Conservation (phyloP, 2,329 filamentous ascomycete species). For the Pochonia chlamydosporia region DNA sequence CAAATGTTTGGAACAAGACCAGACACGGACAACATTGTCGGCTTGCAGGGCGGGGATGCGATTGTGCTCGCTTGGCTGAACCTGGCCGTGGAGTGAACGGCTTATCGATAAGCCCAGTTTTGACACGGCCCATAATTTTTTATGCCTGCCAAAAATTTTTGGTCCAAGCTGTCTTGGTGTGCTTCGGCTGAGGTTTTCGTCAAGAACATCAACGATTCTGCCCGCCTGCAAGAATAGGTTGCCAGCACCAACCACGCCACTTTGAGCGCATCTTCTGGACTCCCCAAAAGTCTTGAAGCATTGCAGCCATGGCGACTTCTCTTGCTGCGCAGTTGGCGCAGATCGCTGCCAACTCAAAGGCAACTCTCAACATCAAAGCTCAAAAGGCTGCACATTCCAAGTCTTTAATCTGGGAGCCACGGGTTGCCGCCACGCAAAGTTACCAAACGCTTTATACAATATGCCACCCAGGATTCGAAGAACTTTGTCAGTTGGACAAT, state of each 20-base stretch:
- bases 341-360: constrained; percentile 83
- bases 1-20: no score
- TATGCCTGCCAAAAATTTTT: constrained; percentile 9
- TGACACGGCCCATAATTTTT: constrained; percentile 10
- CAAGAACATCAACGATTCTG: background rate
- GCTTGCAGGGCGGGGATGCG: no score
- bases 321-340: constrained; percentile 91
- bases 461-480: constrained; percentile 84
- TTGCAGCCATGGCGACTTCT: constrained; percentile 65
- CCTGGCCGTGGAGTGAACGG: no score
- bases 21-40: no score
- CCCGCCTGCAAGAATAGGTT: constrained; percentile 1
- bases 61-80: no score
- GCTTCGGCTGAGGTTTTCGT: background rate
- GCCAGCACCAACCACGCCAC: background rate
- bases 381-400: constrained; percentile 89
- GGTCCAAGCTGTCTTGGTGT: background rate
- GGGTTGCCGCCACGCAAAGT: constrained; percentile 78
- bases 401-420: constrained; percentile 87
- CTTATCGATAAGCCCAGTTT: constrained; percentile 28
- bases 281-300: constrained; percentile 13
- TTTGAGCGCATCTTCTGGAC: constrained; percentile 5
- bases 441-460: constrained; percentile 84
- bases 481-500: constrained; percentile 80
- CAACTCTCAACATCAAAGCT: constrained; percentile 86